These are phyloP conservation scores for Straminergon stramineum DNA, from an alignment of 225 moss, liverwort and hornwort species.

Conservation along the genomic window DNA sequence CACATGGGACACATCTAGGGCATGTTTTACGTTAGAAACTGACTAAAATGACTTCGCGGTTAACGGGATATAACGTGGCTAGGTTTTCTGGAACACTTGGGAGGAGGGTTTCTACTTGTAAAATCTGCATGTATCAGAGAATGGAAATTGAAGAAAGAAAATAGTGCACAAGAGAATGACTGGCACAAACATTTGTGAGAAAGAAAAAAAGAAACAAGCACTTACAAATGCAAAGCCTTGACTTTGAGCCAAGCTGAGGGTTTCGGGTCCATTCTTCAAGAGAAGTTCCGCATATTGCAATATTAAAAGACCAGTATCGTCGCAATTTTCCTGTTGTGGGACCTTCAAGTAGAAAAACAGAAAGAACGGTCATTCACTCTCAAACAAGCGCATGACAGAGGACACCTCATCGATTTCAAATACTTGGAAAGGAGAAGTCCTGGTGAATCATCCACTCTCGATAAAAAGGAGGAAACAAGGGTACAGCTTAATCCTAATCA, in stretches of 20 bases:
- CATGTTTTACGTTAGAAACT: neutral
- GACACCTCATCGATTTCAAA: neutral
- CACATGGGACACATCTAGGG: neutral
- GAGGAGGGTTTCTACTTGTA: neutral
- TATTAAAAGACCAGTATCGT: constrained; percentile 9
- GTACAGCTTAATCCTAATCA: neutral
- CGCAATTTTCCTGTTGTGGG: constrained; percentile 16
- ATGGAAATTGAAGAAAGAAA: neutral
- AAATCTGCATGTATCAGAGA: neutral
- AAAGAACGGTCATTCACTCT: neutral
- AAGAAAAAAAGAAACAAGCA: neutral
- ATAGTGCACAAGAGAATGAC: neutral
- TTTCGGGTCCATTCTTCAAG: constrained; percentile 13
- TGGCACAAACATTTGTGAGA: neutral
- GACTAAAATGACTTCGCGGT: neutral
- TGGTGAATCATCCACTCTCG: neutral
- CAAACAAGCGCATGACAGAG: neutral
- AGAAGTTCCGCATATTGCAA: constrained; percentile 23
- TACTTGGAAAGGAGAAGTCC: neutral
- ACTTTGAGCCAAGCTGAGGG: constrained; percentile 11
- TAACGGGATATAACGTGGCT: neutral
- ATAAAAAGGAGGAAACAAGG: neutral
- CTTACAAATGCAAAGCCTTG: constrained; percentile 18
- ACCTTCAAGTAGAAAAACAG: constrained; percentile 13
- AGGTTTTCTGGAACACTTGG: neutral